Percentiles rank a stretch among this genome's conserved stretches.
Evolutionary conservation across 2,329 filamentous ascomycete genomes (phyloP).

Genomic region (Alternaria burnsii): DNA sequence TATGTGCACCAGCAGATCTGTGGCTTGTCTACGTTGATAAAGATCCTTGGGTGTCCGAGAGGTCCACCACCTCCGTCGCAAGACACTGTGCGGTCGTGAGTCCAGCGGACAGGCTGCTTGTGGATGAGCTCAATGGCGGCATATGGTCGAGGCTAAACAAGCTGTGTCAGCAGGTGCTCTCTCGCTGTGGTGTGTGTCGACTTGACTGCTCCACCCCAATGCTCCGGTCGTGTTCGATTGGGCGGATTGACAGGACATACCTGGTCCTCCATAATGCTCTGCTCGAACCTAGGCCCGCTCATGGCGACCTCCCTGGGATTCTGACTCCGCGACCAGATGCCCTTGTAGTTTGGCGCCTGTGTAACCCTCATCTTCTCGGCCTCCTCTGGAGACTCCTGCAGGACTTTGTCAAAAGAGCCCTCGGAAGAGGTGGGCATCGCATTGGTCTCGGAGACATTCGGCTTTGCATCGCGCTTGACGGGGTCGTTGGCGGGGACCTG

Average conservation of each 20-base stretch:
- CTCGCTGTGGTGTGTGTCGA: constrained; percentile 1
- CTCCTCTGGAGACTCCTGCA: constrained; percentile 64
- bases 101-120: constrained; percentile 93
- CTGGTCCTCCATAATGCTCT: constrained; percentile 93
- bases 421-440: constrained; percentile 62
- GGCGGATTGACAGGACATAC: constrained; percentile 60
- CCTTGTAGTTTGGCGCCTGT: constrained; percentile 87
- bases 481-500: constrained; percentile 73
- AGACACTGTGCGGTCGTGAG: constrained; percentile 78
- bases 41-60: constrained; percentile 88
- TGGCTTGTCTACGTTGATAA: constrained; percentile 98
- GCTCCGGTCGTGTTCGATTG: neutral
- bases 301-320: constrained; percentile 82
- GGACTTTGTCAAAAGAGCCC: constrained; percentile 59
- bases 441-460: constrained; percentile 69
- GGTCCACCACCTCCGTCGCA: constrained; percentile 95
- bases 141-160: constrained; percentile 78
- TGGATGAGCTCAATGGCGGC: constrained; percentile 96
- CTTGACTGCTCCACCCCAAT: neutral
- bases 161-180: constrained; percentile 29
- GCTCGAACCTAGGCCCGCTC: constrained; percentile 94
- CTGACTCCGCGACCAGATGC: constrained; percentile 87
- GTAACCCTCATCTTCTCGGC: constrained; percentile 66
- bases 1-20: constrained; percentile 91
- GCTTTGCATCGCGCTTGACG: constrained; percentile 57